Evolutionary conservation across 2,329 filamentous ascomycete species (phyloP), one percentile per base, ranked within the genome.

Genomic region (Fusarium xylarioides): DNA sequence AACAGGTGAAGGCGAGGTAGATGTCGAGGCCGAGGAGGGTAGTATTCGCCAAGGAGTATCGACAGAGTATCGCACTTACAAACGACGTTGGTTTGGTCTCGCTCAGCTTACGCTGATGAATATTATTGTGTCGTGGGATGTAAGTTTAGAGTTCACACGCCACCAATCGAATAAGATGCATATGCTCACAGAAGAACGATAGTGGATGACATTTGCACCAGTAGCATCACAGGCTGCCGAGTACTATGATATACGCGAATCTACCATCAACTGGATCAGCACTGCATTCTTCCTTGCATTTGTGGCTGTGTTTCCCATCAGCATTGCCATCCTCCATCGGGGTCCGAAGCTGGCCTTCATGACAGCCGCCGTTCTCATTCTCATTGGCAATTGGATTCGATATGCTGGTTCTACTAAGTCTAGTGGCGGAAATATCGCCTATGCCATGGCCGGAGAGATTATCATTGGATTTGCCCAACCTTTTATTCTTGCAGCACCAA

Each of bases 51-150:
- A 79, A 62, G 80, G 76, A 34, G 62, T 70, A 15, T 73, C 79
- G 26, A 76, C 70, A n/a, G 78, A 79, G 67, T 85, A 85, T 62
- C 81, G 81, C 59, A 85, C 83, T 16, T 98, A 98, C 81, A 95
- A 93, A 83, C 89, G 94, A 78, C 89, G 96, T 49, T 99, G 94
- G 91, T 93, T 97, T 80, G 96, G 96, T 2, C 85, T 99, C 57
- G 83, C 89, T 28, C 93, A 97, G 82, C 83, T 98, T 79, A 92
- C 95, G 11, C 83, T 98, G 77, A 86, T 98, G 83, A 99, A 98
- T 80, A 92, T 98, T 63, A 90, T 98, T 68, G 92, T 97, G 46
- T 97, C 93, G 79, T 98, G 95, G 95, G 94, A 97, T 89, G 94
- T 96, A 88, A 87, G 94, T 91, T 26, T 52, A 49, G 38, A 56